Evolutionary conservation across 164 flowering plant genomes (phyloP).

Genomic region (Platanus orientalis): DNA sequence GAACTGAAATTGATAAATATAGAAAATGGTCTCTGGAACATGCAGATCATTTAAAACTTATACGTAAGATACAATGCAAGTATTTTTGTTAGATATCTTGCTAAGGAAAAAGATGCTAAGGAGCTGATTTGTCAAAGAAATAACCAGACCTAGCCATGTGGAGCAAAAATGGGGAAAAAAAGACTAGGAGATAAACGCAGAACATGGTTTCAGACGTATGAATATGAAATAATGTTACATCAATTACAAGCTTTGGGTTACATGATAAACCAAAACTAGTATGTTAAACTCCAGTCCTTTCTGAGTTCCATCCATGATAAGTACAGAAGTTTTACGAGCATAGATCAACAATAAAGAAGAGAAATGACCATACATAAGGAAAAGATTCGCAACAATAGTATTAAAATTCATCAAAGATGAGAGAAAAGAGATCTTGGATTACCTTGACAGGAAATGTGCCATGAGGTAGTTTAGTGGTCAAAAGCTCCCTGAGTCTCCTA

Average conservation of each 20-base stretch:
- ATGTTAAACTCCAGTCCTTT: background rate
- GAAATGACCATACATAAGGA: background rate
- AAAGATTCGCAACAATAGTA: background rate
- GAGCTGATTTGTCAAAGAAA: background rate
- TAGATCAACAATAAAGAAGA: background rate
- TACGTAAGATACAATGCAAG: background rate
- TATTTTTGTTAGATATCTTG: background rate
- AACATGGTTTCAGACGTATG: background rate
- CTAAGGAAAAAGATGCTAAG: background rate
- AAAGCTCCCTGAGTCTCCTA: slow-evolving; percentile 69
- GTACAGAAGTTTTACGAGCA: background rate
- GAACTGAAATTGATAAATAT: background rate
- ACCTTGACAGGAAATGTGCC: slow-evolving; percentile 86
- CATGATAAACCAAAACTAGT: background rate
- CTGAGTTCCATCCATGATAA: background rate
- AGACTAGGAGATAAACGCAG: background rate
- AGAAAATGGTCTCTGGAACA: background rate
- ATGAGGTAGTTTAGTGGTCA: slow-evolving; percentile 64
- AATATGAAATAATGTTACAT: background rate
- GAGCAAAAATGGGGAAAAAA: background rate
- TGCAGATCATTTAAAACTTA: background rate
- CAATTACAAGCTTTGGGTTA: background rate
- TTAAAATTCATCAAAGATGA: background rate
- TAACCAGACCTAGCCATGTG: background rate
- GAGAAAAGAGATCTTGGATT: slow-evolving; percentile 5